phyloP scores from a whole-genome alignment of 768 basidiomycete genomes.

The Cystofilobasidium bisporidii region DNA sequence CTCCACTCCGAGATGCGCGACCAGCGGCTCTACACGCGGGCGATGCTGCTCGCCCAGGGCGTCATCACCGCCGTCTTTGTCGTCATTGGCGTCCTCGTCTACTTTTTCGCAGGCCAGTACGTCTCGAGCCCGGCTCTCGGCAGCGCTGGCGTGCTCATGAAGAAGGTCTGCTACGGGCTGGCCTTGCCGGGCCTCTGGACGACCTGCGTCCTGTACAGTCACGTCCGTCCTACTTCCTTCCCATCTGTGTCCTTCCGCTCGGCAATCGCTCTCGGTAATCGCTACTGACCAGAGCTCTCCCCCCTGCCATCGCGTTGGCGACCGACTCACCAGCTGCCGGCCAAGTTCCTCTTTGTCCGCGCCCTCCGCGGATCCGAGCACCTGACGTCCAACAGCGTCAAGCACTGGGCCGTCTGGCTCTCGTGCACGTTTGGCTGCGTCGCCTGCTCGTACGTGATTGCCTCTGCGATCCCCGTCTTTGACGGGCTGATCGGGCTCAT shows the following conservation, averaged over 20 bases:
- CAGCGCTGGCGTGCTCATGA: slow-evolving; percentile 31
- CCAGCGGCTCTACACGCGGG: slow-evolving; percentile 19
- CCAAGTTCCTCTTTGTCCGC: slow-evolving; percentile 35
- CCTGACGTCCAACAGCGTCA: slow-evolving; percentile 30
- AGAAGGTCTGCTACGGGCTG: slow-evolving; percentile 34
- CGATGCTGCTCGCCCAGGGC: slow-evolving; percentile 11
- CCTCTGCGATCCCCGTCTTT: slow-evolving; percentile 6
- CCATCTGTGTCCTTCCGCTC: background rate
- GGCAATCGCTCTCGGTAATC: background rate
- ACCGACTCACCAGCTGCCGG: slow-evolving; percentile 8
- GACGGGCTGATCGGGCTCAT: slow-evolving; percentile 2
- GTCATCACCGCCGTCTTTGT: slow-evolving; percentile 29
- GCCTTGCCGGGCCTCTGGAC: slow-evolving; percentile 29
- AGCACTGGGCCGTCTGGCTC: slow-evolving; percentile 33
- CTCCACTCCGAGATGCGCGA: slow-evolving; percentile 30
- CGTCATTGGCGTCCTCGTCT: slow-evolving; percentile 26
- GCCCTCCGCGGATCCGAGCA: slow-evolving; percentile 32
- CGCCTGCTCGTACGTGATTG: slow-evolving; percentile 12
- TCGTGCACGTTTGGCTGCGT: slow-evolving; percentile 4
- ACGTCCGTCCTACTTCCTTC: background rate
- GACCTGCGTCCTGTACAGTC: slow-evolving; percentile 14
- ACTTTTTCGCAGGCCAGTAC: slow-evolving; percentile 27
- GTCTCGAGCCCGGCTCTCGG: slow-evolving; percentile 35
- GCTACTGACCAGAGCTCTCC: too few species aligned
- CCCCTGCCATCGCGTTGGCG: too few species aligned